Base-by-base conservation (phyloP, 352 stramenopile species). In the Phytophthora macrochlamydospora region DNA sequence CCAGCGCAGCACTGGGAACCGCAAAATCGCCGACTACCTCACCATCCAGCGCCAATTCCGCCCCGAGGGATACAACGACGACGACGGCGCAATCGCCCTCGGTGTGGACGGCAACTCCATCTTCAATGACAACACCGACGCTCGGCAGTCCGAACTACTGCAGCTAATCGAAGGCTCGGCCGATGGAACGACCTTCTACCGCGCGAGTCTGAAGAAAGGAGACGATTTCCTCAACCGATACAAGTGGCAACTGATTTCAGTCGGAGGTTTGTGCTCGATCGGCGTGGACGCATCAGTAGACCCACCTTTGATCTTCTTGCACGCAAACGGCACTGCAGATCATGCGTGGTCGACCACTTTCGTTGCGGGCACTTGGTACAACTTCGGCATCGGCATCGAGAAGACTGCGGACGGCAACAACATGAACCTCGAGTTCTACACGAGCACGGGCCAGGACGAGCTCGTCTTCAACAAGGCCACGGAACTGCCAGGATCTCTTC, bases 201-300 rank as follows among this genome's bases (percentile, higher is more conserved):
- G 81, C 51, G 54, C 70, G 43, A 88, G 76, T 35, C 60, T 90
- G 38, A 79, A 76, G 69, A 83, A 85, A 59, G 61, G 75, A 37
- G 64, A 73, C 18, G 57, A 59, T 24, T 83, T 81, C 53, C 61
- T 85, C 33, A 90, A 88, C 75, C 57, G 61, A 69, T 70, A 87
- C 59, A 30, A 54, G 46, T 90, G 81, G 81, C 75, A 90, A 56
- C 71, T 86, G 53, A 76, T 85, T 67, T 90, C 87, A 85, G 57
- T 76, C 70, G 33, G 74, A 87, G 65, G 52, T 81, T 55, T 90
- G 82, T 40, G 75, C 31, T 62, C 85, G 67, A 68, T 90, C 40
- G 76, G 78, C 56, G 73, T 88, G 42, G 76, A 90, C 59, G 73
- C 78, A 24, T 73, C 67, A 24, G 44, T 42, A 38, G 65, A 61